Evolutionary conservation across 495 filamentous ascomycete species (phyloP), one percentile per base, ranked within the genome.

Genomic region (Schizothecium vesticola): DNA sequence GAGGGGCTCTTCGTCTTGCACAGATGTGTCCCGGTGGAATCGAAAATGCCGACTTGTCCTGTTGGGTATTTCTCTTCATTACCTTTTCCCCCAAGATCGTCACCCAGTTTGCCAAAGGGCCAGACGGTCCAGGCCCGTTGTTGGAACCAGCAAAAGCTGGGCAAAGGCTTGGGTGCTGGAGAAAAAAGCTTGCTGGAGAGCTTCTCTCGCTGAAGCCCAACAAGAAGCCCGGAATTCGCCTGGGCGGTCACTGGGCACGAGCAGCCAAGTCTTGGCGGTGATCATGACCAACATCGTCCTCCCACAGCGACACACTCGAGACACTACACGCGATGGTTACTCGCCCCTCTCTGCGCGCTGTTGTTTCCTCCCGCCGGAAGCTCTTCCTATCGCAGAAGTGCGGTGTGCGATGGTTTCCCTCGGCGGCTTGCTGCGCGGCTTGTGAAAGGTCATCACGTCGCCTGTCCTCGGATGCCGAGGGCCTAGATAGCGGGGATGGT

Each of bases 151-250:
- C 43, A 51, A 51, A 61, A 22, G 23, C 9, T 64, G 33, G 61
- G 61, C 61, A 64, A 64, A 55, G 43, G 60, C 60, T 65, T 65
- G 63, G 61, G 8, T 13, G 11, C 31, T 24, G 61, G 61, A 25
- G 19, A n/a, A 65, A 64, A 65, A 65, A 58, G 63, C 63, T 65
- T 65, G 51, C 43, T 26, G 63, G 21, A 65, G 56, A 36, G 29
- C 28, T 51, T 63, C 36, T 61, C 23, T 19, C 55, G 43, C 24
- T 21, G 16, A 57, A 29, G 25, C 63, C 63, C 63, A 65, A 65
- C 63, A 21, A 22, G 43, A 51, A 51, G 43, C 5, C 43, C 43
- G 43, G 43, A 51, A 51, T n/a, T 51, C 43, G 43, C 43, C 63
- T 65, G 43, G 63, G 63, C 63, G n/a, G 23, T 21, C 24, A 16